Conservation (phyloP, 257 asterid genomes). For the Lycium ferocissimum region DNA sequence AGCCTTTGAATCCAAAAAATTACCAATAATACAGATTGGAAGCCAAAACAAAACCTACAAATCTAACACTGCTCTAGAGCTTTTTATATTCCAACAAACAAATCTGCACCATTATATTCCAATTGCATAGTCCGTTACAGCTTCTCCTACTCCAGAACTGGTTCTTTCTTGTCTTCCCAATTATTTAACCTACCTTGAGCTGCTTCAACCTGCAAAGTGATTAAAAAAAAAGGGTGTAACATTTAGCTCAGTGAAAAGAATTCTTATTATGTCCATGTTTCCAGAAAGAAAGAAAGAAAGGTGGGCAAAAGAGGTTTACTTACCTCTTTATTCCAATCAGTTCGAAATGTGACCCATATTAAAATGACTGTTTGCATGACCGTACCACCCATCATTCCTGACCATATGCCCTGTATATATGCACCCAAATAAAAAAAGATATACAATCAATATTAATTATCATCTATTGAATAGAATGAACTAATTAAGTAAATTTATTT, state of each 20-base stretch:
- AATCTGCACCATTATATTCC: not conserved
- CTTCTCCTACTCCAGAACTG: slow-evolving; percentile 5
- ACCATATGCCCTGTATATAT: slow-evolving; percentile 45
- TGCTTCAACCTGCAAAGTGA: slow-evolving; percentile 38
- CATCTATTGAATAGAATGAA: not conserved
- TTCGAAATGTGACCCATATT: slow-evolving; percentile 45
- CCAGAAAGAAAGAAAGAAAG: not conserved
- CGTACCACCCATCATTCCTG: slow-evolving; percentile 46
- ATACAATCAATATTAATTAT: not conserved
- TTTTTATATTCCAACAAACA: not conserved
- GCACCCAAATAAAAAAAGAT: not conserved
- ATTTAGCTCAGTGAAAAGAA: not conserved
- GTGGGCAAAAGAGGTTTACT: not conserved
- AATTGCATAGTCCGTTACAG: not conserved
- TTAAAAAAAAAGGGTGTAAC: too few species aligned
- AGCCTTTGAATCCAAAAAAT: too few species aligned
- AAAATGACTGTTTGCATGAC: slow-evolving; percentile 47
- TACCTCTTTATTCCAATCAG: slow-evolving; percentile 53
- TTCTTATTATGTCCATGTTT: not conserved
- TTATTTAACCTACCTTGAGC: slow-evolving; percentile 38
- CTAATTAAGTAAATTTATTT: not conserved
- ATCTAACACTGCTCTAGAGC: too few species aligned
- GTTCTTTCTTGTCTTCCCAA: slow-evolving; percentile 33
- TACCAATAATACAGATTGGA: too few species aligned
- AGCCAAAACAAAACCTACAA: not conserved